Conservation (phyloP, 768 basidiomycete species). For the Hypholoma fasciculare region DNA sequence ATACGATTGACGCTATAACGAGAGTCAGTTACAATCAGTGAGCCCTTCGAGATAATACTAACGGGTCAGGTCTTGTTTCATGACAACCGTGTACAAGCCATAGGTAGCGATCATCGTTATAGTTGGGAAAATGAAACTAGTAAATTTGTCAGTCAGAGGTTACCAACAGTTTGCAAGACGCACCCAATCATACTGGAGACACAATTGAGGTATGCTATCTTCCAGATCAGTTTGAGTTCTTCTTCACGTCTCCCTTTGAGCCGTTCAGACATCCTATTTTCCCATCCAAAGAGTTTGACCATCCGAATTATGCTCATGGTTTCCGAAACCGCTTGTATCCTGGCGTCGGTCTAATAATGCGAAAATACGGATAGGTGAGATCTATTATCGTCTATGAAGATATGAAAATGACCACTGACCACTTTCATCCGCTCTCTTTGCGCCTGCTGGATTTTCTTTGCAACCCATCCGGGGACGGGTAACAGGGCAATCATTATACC, state of each 20-base stretch:
- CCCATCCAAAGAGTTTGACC: slow-evolving; percentile 74
- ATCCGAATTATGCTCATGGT: slow-evolving; percentile 60
- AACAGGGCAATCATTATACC: slow-evolving; percentile 47
- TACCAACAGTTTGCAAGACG: neutral
- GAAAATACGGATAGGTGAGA: neutral
- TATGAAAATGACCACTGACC: neutral
- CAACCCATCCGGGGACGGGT: slow-evolving; percentile 58
- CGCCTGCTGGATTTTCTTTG: slow-evolving; percentile 43
- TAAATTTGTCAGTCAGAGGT: neutral
- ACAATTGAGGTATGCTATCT: slow-evolving; percentile 3
- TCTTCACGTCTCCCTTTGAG: slow-evolving; percentile 59
- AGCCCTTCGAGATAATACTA: neutral
- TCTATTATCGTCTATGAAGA: neutral
- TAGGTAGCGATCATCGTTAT: slow-evolving; percentile 68
- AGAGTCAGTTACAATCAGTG: neutral
- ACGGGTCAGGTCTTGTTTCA: slow-evolving; percentile 39
- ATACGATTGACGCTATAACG: slow-evolving; percentile 40
- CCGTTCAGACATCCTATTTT: slow-evolving; percentile 53
- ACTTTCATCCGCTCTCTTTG: slow-evolving; percentile 29
- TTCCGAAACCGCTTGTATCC: slow-evolving; percentile 66
- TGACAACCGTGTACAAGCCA: slow-evolving; percentile 50
- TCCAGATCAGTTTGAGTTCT: slow-evolving; percentile 46
- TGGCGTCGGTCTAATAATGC: slow-evolving; percentile 41
- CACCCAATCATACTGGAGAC: slow-evolving; percentile 1
- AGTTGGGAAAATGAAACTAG: slow-evolving; percentile 37